A percentile compares a stretch with the other conserved stretches of the same genome.
These are phyloP conservation scores for Heterobasidion parviporum DNA, from an alignment of 1,284 basidiomycete genomes.

Conservation along the genomic window DNA sequence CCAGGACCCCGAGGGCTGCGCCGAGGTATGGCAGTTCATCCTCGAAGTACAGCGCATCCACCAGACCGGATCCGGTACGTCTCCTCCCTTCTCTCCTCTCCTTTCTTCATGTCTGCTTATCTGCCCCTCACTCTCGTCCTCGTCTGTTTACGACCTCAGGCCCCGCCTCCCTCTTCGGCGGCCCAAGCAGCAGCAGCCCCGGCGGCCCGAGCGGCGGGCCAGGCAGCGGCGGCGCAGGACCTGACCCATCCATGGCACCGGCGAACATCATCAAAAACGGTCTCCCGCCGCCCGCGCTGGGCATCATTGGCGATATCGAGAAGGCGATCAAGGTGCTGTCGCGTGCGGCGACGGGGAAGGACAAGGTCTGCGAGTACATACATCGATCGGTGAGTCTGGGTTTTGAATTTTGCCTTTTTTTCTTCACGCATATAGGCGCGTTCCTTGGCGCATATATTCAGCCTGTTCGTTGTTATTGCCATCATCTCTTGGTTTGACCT, in stretches of 20 bases:
- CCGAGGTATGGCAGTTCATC: conserved; percentile 97
- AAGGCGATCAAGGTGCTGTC: conserved; percentile 64
- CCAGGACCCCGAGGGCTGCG: conserved; percentile 92
- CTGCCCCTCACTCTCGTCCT: conserved; percentile 6
- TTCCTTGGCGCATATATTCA: neutral
- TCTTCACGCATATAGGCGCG: neutral
- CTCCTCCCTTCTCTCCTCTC: conserved; percentile 8
- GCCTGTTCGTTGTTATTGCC: neutral
- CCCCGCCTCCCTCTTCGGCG: no score
- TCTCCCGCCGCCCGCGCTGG: conserved; percentile 62
- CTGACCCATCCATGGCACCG: conserved; percentile 50
- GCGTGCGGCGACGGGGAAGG: conserved; percentile 60
- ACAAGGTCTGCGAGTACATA: conserved; percentile 79
- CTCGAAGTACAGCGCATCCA: conserved; percentile 82
- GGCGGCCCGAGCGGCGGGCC: no score
- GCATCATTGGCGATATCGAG: conserved; percentile 71
- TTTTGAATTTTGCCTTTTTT: neutral
- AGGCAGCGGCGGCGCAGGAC: conserved; percentile 25
- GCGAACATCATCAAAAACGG: conserved; percentile 59
- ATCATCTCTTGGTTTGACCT: no score
- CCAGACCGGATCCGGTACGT: conserved; percentile 40
- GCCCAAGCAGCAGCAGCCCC: no score
- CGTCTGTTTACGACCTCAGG: conserved; percentile 41
- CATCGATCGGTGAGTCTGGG: conserved; percentile 51
- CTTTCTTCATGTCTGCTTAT: neutral